Evolutionary conservation across 2,329 filamentous ascomycete genomes (phyloP).

Genomic region (Cryoendolithus antarcticus): DNA sequence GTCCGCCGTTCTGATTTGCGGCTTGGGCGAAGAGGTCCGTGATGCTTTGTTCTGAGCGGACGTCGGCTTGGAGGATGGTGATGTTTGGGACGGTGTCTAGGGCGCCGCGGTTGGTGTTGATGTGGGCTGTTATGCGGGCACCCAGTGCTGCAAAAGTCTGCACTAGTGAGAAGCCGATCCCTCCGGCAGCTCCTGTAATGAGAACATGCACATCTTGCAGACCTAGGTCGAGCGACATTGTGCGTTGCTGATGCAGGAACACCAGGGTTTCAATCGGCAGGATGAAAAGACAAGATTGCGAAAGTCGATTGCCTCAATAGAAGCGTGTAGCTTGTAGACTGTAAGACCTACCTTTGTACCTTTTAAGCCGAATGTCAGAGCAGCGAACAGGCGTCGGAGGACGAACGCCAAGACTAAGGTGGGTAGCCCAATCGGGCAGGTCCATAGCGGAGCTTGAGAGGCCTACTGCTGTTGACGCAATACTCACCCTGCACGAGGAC

Average conservation of each 20-base stretch:
- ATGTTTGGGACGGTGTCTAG: constrained; percentile 17
- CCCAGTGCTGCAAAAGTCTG: constrained; percentile 19
- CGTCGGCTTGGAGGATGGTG: constrained; percentile 19
- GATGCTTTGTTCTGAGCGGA: constrained; percentile 23
- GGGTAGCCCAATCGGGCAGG: no score
- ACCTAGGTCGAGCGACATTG: constrained; percentile 21
- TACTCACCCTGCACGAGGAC: no score
- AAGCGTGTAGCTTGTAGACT: no score
- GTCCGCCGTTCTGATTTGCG: constrained; percentile 20
- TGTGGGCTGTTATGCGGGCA: constrained; percentile 29
- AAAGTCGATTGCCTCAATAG: no score
- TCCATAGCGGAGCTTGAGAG: no score
- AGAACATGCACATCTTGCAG: constrained; percentile 21
- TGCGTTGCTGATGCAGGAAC: not conserved
- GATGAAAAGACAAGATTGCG: no score
- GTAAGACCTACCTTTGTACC: no score
- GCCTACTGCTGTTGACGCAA: no score
- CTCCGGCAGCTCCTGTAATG: constrained; percentile 23
- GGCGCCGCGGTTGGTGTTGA: constrained; percentile 23
- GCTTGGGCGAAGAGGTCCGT: constrained; percentile 18
- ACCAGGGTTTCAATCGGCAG: no score
- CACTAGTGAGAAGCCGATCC: constrained; percentile 19
- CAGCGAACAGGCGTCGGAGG: no score
- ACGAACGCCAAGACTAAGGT: no score
- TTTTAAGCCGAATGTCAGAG: no score